Conservation (phyloP, 1,139 yeast genomes). For the Citeromyces hawaiiensis region DNA sequence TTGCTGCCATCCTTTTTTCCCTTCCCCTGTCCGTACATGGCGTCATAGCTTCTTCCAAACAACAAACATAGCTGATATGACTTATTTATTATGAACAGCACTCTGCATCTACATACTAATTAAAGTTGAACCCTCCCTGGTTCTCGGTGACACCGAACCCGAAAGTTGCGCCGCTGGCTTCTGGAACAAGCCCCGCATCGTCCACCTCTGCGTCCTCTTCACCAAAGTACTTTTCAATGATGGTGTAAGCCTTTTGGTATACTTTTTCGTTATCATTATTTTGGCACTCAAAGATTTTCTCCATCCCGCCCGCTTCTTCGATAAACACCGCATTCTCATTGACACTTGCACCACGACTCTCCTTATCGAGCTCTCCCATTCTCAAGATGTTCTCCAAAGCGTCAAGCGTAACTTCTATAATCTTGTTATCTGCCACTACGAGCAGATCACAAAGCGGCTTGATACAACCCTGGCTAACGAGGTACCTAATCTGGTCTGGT, state of each 20-base stretch:
- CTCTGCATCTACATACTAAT: constrained; percentile 10
- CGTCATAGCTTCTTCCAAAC: too few relatives aligned
- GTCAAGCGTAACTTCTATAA: constrained; percentile 89
- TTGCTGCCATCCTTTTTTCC: background rate
- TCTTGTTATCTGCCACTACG: constrained; percentile 78
- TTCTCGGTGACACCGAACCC: constrained; percentile 61
- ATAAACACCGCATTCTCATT: constrained; percentile 85
- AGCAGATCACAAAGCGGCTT: constrained; percentile 93
- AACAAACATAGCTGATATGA: too few relatives aligned
- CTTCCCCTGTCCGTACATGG: background rate
- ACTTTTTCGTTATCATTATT: constrained; percentile 83
- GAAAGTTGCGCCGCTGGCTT: constrained; percentile 71
- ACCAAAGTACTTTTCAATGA: constrained; percentile 83
- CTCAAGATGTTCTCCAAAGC: constrained; percentile 88
- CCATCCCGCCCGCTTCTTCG: constrained; percentile 98
- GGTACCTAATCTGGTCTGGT: constrained; percentile 88
- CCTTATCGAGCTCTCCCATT: constrained; percentile 90
- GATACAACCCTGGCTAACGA: constrained; percentile 91
- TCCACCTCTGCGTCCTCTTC: constrained; percentile 69
- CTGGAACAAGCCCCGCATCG: constrained; percentile 73
- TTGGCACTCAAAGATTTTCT: constrained; percentile 90
- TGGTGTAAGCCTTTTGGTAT: constrained; percentile 79
- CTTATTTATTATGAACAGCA: background rate
- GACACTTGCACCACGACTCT: constrained; percentile 49
- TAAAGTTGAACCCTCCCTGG: constrained; percentile 35